phyloP scores from a whole-genome alignment of 2,329 filamentous ascomycete genomes.

The Fusarium pininemorale region DNA sequence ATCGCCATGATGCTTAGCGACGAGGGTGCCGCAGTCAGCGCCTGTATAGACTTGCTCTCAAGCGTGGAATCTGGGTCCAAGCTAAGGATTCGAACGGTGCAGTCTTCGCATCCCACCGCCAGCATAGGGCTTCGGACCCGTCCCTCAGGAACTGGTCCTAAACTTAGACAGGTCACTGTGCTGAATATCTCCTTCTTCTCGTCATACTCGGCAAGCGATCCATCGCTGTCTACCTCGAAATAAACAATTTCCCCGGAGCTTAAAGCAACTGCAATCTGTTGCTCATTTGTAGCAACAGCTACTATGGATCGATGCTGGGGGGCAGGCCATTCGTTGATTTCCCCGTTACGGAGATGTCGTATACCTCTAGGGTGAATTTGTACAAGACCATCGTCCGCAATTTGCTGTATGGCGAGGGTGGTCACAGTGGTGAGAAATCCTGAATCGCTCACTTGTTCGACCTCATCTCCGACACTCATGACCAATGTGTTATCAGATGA shows the following conservation, averaged over 20 bases:
- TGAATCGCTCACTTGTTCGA: conserved; percentile 93
- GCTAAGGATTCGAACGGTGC: conserved; percentile 91
- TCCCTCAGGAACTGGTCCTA: conserved; percentile 92
- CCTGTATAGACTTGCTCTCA: conserved; percentile 93
- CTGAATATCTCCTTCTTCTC: conserved; percentile 94
- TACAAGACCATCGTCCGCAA: conserved; percentile 92
- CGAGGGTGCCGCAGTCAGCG: conserved; percentile 87
- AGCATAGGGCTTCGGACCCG: conserved; percentile 88
- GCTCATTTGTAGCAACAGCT: conserved; percentile 89
- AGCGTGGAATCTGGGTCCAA: conserved; percentile 89
- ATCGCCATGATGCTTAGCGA: conserved; percentile 92
- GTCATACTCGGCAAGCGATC: conserved; percentile 89
- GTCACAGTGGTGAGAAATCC: conserved; percentile 89
- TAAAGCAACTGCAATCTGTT: conserved; percentile 91
- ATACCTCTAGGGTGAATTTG: conserved; percentile 97
- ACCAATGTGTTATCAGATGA: conserved; percentile 91
- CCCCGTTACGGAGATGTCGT: conserved; percentile 80
- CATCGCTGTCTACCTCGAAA: conserved; percentile 95
- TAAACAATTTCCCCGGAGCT: conserved; percentile 98
- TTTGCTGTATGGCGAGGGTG: conserved; percentile 90
- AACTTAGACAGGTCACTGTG: conserved; percentile 89
- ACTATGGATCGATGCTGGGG: conserved; percentile 95
- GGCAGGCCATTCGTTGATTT: conserved; percentile 90
- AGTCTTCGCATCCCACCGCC: conserved; percentile 96
- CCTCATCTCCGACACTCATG: conserved; percentile 93